These are phyloP conservation scores for Ajuga reptans DNA, from an alignment of 305 asterid genomes.

Conservation along the genomic window DNA sequence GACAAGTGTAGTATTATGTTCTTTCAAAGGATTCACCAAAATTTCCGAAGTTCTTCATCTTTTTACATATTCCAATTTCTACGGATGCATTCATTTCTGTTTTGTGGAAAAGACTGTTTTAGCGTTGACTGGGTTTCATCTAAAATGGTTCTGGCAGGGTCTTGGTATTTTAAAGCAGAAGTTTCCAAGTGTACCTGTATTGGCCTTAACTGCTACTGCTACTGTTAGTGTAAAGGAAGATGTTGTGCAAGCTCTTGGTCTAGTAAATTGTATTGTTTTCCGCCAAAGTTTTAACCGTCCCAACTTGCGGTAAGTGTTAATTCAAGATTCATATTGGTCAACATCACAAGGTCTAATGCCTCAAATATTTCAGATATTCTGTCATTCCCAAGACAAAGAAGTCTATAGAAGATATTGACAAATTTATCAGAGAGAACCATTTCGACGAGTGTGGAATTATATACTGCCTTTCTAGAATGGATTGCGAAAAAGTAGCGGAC, in stretches of 20 bases:
- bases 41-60: background rate
- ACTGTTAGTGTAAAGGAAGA: constrained; percentile 94
- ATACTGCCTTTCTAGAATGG: constrained; percentile 94
- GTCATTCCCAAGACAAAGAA: constrained; percentile 87
- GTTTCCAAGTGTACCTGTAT: constrained; percentile 81
- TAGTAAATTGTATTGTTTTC: constrained; percentile 79
- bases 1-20: background rate
- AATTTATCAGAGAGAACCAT: constrained; percentile 69
- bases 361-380: constrained; percentile 66
- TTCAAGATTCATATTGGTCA: constrained; percentile 17
- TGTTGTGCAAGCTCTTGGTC: constrained; percentile 98
- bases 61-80: constrained; percentile 6
- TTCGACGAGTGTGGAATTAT: constrained; percentile 89
- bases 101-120: constrained; percentile 1
- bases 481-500: constrained; percentile 90
- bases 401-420: constrained; percentile 76
- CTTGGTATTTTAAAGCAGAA: constrained; percentile 90
- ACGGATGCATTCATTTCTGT: constrained; percentile 5
- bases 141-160: constrained; percentile 50
- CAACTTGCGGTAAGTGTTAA: constrained; percentile 59
- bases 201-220: constrained; percentile 98
- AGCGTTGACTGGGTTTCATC: constrained; percentile 16
- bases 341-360: constrained; percentile 25
- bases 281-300: constrained; percentile 98
- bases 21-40: background rate